Conservation (phyloP, 2,329 filamentous ascomycete species). For the Trichophyton mentagrophytes region DNA sequence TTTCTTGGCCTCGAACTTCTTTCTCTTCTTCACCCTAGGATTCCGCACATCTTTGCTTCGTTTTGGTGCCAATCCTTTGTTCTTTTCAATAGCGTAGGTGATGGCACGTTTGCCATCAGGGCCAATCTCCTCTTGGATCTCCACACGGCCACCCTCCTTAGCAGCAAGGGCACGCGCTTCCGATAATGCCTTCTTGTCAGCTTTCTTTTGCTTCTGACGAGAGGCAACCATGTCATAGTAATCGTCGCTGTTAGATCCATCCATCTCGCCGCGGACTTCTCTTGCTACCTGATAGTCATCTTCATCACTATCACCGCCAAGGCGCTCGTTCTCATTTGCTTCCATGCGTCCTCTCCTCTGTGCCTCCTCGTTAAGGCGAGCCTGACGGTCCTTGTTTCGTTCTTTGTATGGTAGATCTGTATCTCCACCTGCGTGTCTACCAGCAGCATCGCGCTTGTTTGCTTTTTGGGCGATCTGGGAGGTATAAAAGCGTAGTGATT, state of each 20-base stretch:
- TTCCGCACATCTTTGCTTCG: constrained; percentile 91
- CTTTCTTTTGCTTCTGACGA: constrained; percentile 45
- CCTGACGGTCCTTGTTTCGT: constrained; percentile 71
- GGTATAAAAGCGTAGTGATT: constrained; percentile 92
- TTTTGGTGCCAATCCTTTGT: constrained; percentile 83
- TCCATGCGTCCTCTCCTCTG: constrained; percentile 64
- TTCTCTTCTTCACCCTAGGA: constrained; percentile 93
- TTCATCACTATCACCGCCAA: constrained; percentile 58
- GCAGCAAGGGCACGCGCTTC: constrained; percentile 44
- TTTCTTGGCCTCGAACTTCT: constrained; percentile 91
- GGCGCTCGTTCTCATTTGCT: constrained; percentile 49
- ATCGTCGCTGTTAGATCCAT: constrained; percentile 34
- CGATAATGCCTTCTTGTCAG: constrained; percentile 57
- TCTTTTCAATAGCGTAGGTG: constrained; percentile 89
- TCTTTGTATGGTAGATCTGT: constrained; percentile 67
- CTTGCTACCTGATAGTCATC: constrained; percentile 46
- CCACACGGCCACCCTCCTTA: constrained; percentile 47
- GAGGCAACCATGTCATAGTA: constrained; percentile 86
- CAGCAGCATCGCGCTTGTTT: constrained; percentile 57
- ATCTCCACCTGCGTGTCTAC: constrained; percentile 49
- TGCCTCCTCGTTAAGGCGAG: constrained; percentile 75
- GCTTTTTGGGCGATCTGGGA: constrained; percentile 93
- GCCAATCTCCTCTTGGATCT: constrained; percentile 56
- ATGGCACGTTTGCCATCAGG: constrained; percentile 85
- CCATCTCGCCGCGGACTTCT: constrained; percentile 31